Conservation (phyloP, 2,329 filamentous ascomycete species). For the Penicillium olsonii region DNA sequence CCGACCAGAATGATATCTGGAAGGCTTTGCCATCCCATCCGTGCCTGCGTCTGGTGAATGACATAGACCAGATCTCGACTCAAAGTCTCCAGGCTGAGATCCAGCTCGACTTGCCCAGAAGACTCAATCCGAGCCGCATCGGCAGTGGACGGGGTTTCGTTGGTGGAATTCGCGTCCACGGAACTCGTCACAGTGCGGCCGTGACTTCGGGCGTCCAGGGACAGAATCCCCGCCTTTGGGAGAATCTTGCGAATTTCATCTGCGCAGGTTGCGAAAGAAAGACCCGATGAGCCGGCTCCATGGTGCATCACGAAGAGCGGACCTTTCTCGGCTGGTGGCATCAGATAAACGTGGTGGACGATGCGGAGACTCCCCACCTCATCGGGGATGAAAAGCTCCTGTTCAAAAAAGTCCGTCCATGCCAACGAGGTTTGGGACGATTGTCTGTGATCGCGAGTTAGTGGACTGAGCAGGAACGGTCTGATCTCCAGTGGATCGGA, state of each 20-base stretch:
- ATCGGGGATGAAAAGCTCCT: conserved; percentile 71
- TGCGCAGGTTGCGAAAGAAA: conserved; percentile 84
- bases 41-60: conserved; percentile 64
- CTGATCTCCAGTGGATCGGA: too few species aligned
- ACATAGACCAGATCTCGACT: conserved; percentile 71
- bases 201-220: conserved; percentile 83
- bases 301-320: conserved; percentile 94
- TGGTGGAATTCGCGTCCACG: background rate
- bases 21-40: conserved; percentile 71
- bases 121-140: conserved; percentile 29
- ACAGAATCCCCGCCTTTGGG: conserved; percentile 79
- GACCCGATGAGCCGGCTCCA: conserved; percentile 87
- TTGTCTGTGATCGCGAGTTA: conserved; percentile 16
- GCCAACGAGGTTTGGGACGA: conserved; percentile 64
- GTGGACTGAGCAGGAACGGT: too few species aligned
- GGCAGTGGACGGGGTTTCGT: conserved; percentile 12
- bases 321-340: conserved; percentile 69
- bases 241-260: conserved; percentile 75
- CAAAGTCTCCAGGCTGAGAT: conserved; percentile 73
- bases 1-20: conserved; percentile 82
- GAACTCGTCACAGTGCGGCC: conserved; percentile 60
- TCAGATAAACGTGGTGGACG: conserved; percentile 83
- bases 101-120: conserved; percentile 45
- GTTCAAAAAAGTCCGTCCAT: conserved; percentile 90
- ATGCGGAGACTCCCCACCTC: conserved; percentile 48